phyloP scores from a whole-genome alignment of 2,329 filamentous ascomycete genomes.

The Verticillium albo-atrum region DNA sequence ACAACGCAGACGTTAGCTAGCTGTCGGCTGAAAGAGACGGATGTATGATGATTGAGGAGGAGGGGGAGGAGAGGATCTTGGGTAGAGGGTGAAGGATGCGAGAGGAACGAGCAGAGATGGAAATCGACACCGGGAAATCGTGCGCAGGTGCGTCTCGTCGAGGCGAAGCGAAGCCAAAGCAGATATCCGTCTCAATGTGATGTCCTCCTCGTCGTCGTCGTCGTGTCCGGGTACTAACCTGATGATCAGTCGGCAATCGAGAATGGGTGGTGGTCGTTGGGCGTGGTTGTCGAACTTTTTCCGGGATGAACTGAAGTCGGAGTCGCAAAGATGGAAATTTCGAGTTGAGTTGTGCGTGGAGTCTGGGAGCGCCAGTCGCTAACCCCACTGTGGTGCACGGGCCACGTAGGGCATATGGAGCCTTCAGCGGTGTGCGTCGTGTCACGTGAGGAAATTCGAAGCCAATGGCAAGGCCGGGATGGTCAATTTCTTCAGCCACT shows the following conservation, averaged over 20 bases:
- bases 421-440: not conserved
- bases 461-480: not conserved
- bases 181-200: not conserved
- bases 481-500: not conserved
- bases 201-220: slow-evolving; percentile 10
- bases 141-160: not conserved
- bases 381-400: not conserved
- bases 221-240: slow-evolving; percentile 32
- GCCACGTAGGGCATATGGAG: slow-evolving; percentile 2
- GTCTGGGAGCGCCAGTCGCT: not conserved
- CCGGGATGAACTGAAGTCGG: not conserved
- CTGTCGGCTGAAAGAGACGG: not conserved
- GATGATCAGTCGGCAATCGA: slow-evolving; percentile 44
- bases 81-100: not conserved
- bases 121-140: not conserved
- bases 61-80: not conserved
- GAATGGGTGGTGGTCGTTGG: not conserved
- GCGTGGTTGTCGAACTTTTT: slow-evolving; percentile 8
- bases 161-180: not conserved
- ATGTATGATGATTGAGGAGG: not conserved
- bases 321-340: not conserved
- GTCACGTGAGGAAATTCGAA: not conserved
- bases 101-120: not conserved
- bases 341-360: not conserved
- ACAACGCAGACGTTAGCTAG: not conserved